These are phyloP conservation scores for Cryptosporidium bovis DNA, from an alignment of 169 alveolate species.

Conservation along the genomic window DNA sequence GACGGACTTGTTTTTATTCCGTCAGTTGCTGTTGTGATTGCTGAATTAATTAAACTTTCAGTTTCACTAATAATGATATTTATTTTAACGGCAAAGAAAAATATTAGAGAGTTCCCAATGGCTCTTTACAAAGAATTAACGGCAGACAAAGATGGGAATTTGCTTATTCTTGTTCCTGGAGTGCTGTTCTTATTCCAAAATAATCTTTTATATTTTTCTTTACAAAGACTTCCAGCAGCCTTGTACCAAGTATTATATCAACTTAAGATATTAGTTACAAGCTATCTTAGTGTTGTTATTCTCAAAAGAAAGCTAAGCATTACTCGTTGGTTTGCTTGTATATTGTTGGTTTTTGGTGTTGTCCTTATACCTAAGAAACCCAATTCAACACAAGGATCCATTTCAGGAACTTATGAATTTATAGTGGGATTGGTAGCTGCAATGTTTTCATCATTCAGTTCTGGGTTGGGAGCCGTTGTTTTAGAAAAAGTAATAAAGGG, in stretches of 20 bases:
- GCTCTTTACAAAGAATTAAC: constrained; percentile 19
- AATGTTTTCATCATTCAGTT: constrained; percentile 31
- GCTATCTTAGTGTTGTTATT: constrained; percentile 33
- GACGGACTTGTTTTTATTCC: constrained; percentile 40
- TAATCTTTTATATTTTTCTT: constrained; percentile 26
- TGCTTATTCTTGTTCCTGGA: constrained; percentile 33
- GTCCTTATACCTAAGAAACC: constrained; percentile 40
- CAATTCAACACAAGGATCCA: constrained; percentile 13
- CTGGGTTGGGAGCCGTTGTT: constrained; percentile 51
- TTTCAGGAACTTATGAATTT: constrained; percentile 25
- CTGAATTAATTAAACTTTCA: constrained; percentile 33
- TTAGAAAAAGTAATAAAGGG: constrained; percentile 38
- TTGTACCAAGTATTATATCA: constrained; percentile 44
- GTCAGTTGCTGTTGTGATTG: constrained; percentile 54
- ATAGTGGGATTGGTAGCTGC: constrained; percentile 43
- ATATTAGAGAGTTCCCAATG: constrained; percentile 29
- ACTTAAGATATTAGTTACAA: constrained; percentile 28
- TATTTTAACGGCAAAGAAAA: constrained; percentile 34
- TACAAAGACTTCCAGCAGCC: constrained; percentile 59
- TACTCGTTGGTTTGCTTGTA: constrained; percentile 55
- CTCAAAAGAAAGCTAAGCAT: constrained; percentile 35
- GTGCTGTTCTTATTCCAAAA: constrained; percentile 41
- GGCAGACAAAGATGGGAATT: constrained; percentile 26
- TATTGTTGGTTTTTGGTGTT: constrained; percentile 35
- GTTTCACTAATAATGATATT: constrained; percentile 38